Base-by-base conservation (phyloP, 164 flowering plant species). In the Aristolochia contorta region DNA sequence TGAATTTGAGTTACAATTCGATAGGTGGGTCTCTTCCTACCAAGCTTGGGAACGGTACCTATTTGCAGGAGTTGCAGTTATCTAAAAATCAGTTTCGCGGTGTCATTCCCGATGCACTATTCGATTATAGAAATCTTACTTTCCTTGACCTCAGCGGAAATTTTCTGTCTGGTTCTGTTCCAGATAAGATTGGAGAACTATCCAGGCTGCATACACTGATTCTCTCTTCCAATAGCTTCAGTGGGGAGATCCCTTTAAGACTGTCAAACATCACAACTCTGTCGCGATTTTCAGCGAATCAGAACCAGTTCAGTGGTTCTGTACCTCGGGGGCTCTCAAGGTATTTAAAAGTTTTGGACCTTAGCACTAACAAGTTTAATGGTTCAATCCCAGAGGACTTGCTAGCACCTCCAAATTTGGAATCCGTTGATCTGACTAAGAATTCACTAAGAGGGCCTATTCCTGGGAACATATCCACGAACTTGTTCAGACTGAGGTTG, bases 231-330 rank as follows among this genome's bases (percentile, higher is more conserved):
- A 87, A 85, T 64, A 1, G 33, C 19, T 65, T 87, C 32, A 61
- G 0, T 56, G 91, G 89, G 21, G 60, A n/a, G 61, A 73, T 87
- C 67, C 91, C 95, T 12, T 16, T 2, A 8, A 51, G 7, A 27
- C 67, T 87, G 56, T 54, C 70, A 16, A 71, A 23, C 15, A 74
- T 82, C 47, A n/a, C 21, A 50, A 65, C 82, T 6, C 69, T 87
- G 19, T 18, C 27, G 9, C 63, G 87, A n/a, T 84, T 87, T 61
- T 80, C 84, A 5, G 95, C 95, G 0, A 70, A 85, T 60, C 76
- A 66, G 59, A 87, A 87, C 56, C 20, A 15, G 0, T 77, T 87
- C 49, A 43, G 2, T 14, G 95, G 91, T 23, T 15, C 23, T 0
- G 73, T 87, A 64, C 89, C 95, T 20, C 15, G 20, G 37, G 77